Percentiles rank a stretch among this genome's conserved stretches.
phyloP scores from a whole-genome alignment of 331 rosid species.

The Malus hybrid region DNA sequence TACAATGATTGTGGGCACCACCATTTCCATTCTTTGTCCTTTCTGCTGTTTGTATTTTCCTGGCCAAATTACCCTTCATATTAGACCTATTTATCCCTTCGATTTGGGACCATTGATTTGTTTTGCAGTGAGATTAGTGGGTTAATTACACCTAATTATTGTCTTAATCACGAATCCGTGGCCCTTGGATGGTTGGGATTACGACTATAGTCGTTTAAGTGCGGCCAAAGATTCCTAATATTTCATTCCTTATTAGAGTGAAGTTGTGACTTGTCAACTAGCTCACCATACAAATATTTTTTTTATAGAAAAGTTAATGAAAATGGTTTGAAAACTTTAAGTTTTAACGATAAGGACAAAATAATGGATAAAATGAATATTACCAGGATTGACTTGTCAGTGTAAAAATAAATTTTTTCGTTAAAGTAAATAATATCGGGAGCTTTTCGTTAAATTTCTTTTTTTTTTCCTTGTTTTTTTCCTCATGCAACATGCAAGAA shows the following conservation, averaged over 20 bases:
- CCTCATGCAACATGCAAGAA: slow-evolving; percentile 14
- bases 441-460: not conserved
- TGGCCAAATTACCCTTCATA: not conserved
- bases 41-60: slow-evolving; percentile 34
- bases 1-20: slow-evolving; percentile 42
- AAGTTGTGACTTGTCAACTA: slow-evolving; percentile 30
- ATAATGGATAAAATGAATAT: no score
- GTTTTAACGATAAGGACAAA: no score
- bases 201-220: slow-evolving; percentile 36
- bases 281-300: not conserved
- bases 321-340: no score
- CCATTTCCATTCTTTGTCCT: slow-evolving; percentile 29
- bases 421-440: rapidly evolving
- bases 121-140: slow-evolving; percentile 23
- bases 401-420: no score
- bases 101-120: slow-evolving; percentile 18
- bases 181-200: slow-evolving; percentile 25
- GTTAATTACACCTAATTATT: slow-evolving; percentile 19
- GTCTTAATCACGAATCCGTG: slow-evolving; percentile 28
- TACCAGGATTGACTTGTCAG: no score
- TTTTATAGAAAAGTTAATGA: no score
- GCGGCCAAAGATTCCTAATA: slow-evolving; percentile 35
- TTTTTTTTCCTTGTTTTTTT: not conserved
- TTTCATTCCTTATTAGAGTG: slow-evolving; percentile 23
- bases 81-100: not conserved